These are phyloP conservation scores for Aspergillus aculeatus DNA, from an alignment of 2,329 filamentous ascomycete genomes.

Conservation along the genomic window DNA sequence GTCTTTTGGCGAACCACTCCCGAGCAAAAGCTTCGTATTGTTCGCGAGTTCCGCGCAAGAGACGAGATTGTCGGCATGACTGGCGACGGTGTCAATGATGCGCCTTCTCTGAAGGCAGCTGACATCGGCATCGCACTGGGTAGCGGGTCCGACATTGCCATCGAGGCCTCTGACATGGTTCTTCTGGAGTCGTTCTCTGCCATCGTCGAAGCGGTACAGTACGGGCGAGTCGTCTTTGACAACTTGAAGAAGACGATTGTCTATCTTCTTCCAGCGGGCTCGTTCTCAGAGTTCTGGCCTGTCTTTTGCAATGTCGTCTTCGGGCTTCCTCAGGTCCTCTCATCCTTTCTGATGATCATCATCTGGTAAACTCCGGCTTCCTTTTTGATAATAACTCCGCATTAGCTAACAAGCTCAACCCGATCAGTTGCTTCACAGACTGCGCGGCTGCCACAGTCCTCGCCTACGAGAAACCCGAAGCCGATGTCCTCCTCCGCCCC, in stretches of 20 bases:
- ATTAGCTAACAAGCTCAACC: neutral
- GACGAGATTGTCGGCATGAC: constrained; percentile 58
- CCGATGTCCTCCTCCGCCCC: constrained; percentile 67
- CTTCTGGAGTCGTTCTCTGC: constrained; percentile 68
- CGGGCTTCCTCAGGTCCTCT: constrained; percentile 70
- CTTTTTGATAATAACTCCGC: neutral
- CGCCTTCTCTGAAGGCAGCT: constrained; percentile 58
- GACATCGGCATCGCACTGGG: constrained; percentile 61
- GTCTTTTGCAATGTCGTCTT: constrained; percentile 71
- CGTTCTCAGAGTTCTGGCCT: constrained; percentile 74
- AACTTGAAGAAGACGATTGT: constrained; percentile 75
- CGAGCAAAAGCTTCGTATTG: constrained; percentile 76
- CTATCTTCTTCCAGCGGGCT: constrained; percentile 71
- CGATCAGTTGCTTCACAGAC: constrained; percentile 67
- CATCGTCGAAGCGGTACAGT: constrained; percentile 69
- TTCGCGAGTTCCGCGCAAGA: constrained; percentile 68
- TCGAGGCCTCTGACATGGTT: constrained; percentile 63
- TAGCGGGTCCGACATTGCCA: constrained; percentile 59
- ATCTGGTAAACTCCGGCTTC: constrained; percentile 51
- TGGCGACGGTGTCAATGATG: constrained; percentile 50
- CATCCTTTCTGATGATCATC: constrained; percentile 70
- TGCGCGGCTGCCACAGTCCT: constrained; percentile 70
- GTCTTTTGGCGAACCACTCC: constrained; percentile 75
- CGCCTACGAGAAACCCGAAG: constrained; percentile 74
- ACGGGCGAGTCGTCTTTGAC: constrained; percentile 71